Evolutionary conservation across 768 basidiomycete genomes (phyloP), one percentile per base, ranked within the genome.

Genomic region (Tricholoma saponaceum): DNA sequence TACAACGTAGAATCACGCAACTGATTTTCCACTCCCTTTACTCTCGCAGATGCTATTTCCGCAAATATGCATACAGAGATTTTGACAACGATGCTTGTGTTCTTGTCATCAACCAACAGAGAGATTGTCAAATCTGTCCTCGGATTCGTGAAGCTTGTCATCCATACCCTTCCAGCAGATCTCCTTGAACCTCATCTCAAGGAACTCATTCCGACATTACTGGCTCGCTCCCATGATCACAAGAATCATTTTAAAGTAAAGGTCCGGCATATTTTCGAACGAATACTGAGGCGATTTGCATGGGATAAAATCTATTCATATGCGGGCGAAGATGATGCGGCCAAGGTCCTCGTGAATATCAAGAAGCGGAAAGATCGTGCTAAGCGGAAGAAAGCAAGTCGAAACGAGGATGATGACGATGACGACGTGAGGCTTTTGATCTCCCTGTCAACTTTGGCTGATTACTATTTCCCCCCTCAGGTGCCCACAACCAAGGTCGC

Each of bases 191-290:
- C 89, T 0, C 86, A 95, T 63, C 78, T 99, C 8, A 77, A 79
- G 23, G 78, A 78, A 22, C 79, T 98, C 22, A 91, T 98, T 0
- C 91, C 93, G 0, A 89, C 87, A 0, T 79, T 99, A 12, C 77
- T 98, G 32, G 80, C 79, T 47, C 96, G 97, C 94, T 92, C 93
- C 5, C 94, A 97, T 67, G 95, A 98, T 67, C 96, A 98, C 74
- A 96, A 96, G 70, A 98, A 98, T 66, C 97, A 98, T 69, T 98
- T 99, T 85, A 98, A 98, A 72, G 78, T 83, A 51, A 98, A 98
- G 76, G 94, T 97, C 22, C 86, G 93, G 44, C 95, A 98, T 70
- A 95, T 98, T 62, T 95, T 98, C 65, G 96, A 98, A 76, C 85
- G 96, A 49, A 87, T 98, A 83, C 81, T 98, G 62, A 78, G 96